Conservation (phyloP, 768 basidiomycete genomes). For the Lanmaoa rubissima region DNA sequence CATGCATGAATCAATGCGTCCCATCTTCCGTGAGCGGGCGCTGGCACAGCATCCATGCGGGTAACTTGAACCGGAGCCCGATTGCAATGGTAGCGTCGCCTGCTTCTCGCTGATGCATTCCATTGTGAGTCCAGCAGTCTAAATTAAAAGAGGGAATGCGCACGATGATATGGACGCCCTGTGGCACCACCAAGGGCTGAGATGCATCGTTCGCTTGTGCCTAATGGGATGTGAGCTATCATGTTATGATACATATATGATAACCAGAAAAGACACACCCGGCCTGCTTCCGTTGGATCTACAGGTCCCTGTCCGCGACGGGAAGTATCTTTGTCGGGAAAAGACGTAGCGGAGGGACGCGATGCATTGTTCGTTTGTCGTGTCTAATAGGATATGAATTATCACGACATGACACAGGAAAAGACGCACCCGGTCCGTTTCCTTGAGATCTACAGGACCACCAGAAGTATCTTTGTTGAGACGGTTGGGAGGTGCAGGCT, state of each 20-base stretch:
- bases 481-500: neutral
- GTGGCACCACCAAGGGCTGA: neutral
- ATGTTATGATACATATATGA: neutral
- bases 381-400: neutral
- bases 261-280: too few relatives aligned
- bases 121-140: too few relatives aligned
- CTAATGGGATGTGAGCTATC: neutral
- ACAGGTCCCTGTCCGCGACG: neutral
- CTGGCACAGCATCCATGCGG: too few relatives aligned
- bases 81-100: neutral
- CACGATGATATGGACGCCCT: neutral
- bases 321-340: neutral
- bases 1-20: neutral
- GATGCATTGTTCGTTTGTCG: neutral
- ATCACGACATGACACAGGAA: neutral
- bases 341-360: too few relatives aligned
- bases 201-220: too few relatives aligned
- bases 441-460: accelerated
- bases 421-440: neutral
- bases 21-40: too few relatives aligned
- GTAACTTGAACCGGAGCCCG: too few relatives aligned
- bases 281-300: neutral
- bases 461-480: too few relatives aligned
- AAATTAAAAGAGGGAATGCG: too few relatives aligned
- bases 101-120: too few relatives aligned